phyloP scores from a whole-genome alignment of 2,329 filamentous ascomycete species.

The Sclerotinia trifoliorum region DNA sequence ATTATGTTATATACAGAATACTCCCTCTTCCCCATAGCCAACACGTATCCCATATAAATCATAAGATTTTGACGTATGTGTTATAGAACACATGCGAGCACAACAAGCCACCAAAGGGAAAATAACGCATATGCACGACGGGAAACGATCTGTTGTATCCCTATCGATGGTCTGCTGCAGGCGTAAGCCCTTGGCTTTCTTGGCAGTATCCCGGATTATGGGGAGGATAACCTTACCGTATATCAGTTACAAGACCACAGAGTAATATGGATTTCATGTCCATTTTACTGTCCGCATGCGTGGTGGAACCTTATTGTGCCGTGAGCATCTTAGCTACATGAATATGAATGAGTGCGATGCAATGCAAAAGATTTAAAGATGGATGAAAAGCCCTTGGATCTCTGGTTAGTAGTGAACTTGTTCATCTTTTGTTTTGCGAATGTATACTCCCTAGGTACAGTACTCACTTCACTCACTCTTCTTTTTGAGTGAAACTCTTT shows the following conservation, averaged over 20 bases:
- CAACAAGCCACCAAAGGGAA: background rate
- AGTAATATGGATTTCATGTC: background rate
- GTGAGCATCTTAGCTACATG: conserved; percentile 1
- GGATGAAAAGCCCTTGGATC: background rate
- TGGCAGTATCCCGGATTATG: conserved; percentile 16
- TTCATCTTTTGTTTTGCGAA: background rate
- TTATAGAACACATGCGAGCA: background rate
- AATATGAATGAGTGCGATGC: background rate
- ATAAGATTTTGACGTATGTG: background rate
- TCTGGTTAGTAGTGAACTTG: background rate
- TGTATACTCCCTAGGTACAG: no score
- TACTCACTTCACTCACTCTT: no score
- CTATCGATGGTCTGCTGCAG: conserved; percentile 3
- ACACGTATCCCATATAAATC: background rate
- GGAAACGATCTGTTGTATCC: background rate
- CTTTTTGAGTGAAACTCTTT: background rate
- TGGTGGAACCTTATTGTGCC: conserved; percentile 6
- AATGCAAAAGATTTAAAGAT: background rate
- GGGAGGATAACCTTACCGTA: background rate
- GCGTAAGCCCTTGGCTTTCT: conserved; percentile 14
- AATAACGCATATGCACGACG: conserved; percentile 6
- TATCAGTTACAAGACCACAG: background rate
- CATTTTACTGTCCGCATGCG: conserved; percentile 5
- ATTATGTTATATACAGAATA: no score
- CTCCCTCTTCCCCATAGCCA: background rate